Base-by-base conservation (phyloP, 805 yeast species). In the Zygosaccharomyces rouxii region DNA sequence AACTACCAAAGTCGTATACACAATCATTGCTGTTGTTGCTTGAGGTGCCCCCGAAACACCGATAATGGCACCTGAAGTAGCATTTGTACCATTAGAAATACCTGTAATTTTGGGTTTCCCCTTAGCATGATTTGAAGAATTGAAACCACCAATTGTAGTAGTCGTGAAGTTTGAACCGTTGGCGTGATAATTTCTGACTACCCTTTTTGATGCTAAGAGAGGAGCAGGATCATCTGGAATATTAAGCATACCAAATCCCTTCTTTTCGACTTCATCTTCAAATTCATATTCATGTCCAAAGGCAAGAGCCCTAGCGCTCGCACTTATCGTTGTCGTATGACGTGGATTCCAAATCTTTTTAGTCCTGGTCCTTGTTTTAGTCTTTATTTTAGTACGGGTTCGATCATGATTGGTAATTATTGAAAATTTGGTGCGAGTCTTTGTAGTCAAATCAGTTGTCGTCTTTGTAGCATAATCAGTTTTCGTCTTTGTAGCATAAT, bases 381-480 rank as follows among this genome's bases (percentile, higher is more conserved):
- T 45, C 16, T 41, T 45, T 9, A 38, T 18, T 25, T 38, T 45
- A 16, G 48, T 45, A 13, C 48, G 40, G 2, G 48, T 45, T 29
- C 39, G 29, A 30, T 45, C 48, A 31, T 45, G 41, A 19, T 38
- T 38, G 21, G 48, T 45, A n/a, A 35, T 31, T 50, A 2, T 41
- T 29, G 44, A 41, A n/a, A 41, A 19, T 18, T 41, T 25, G 6
- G 64, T 58, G 2, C 38, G 38, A 3, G 56, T 48, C 18, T 61
- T 63, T 5, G 59, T 58, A 45, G 49, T 55, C 22, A 63, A 64
- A 3, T 58, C 60, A 1, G 57, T 52, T 3, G 60, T 56, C 1
- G 51, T 51, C 29, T 53, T 59, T 6, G 66, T 64, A 46, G n/a
- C n/a, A n/a, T n/a, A 64, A 3, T 58, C 60, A 1, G 57, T 52